These are phyloP conservation scores for Xeromyces bisporus DNA, from an alignment of 495 filamentous ascomycete genomes.

Conservation along the genomic window DNA sequence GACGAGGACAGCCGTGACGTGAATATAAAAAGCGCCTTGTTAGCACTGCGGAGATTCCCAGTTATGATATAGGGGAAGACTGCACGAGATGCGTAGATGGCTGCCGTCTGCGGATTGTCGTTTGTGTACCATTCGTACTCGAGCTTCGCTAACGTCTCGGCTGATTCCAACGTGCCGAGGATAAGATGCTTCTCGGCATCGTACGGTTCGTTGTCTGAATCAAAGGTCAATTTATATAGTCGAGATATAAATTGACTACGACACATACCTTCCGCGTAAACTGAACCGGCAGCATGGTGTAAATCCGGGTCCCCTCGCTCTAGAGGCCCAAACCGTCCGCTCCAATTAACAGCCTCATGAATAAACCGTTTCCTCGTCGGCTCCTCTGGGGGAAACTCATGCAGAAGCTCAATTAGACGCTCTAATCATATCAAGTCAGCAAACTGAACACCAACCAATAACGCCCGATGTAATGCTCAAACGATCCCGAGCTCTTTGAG, in stretches of 20 bases:
- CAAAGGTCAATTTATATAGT: background rate
- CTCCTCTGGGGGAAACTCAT: conserved; percentile 66
- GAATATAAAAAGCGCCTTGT: conserved; percentile 65
- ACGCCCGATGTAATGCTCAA: background rate
- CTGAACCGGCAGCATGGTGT: conserved; percentile 76
- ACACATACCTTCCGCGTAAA: conserved; percentile 60
- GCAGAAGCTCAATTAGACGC: conserved; percentile 45
- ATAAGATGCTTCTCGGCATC: conserved; percentile 84
- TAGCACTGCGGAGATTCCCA: conserved; percentile 79
- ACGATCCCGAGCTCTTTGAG: background rate
- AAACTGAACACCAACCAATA: background rate
- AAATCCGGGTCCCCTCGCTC: conserved; percentile 90
- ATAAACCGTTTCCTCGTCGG: conserved; percentile 85
- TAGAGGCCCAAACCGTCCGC: conserved; percentile 62
- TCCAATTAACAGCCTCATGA: conserved; percentile 80
- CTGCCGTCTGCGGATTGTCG: conserved; percentile 76
- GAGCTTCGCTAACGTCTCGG: conserved; percentile 57
- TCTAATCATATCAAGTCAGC: no score
- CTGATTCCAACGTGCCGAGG: conserved; percentile 77
- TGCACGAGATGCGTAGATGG: conserved; percentile 75
- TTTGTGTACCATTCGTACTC: conserved; percentile 89
- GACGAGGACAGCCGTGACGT: conserved; percentile 49
- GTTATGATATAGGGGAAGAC: conserved; percentile 83
- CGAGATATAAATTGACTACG: background rate
- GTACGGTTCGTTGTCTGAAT: conserved; percentile 65